These are phyloP conservation scores for Diaporthe helianthi DNA, from an alignment of 2,329 filamentous ascomycete genomes.

Conservation along the genomic window DNA sequence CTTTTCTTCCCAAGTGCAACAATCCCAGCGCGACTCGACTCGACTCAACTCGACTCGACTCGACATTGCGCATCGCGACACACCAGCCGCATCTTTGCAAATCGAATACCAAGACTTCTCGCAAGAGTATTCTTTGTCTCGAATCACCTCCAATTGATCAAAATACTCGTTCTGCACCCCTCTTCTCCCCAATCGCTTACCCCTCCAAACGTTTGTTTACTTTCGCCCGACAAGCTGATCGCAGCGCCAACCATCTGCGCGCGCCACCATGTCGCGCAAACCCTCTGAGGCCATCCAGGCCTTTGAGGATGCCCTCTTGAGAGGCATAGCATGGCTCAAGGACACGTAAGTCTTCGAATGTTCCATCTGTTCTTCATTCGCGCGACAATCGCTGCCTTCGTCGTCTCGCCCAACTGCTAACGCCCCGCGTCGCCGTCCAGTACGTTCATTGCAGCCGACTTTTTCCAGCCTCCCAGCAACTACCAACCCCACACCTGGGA, in stretches of 20 bases:
- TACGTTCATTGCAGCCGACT: slow-evolving; percentile 37
- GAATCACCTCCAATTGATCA: background rate
- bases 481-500: slow-evolving; percentile 42
- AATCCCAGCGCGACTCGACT: slow-evolving; percentile 18
- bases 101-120: background rate
- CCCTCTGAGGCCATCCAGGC: background rate
- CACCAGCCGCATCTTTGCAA: slow-evolving; percentile 5
- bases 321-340: slow-evolving; percentile 27
- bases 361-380: background rate
- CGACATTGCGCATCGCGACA: background rate
- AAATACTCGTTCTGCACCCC: background rate
- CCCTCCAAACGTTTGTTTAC: slow-evolving; percentile 28
- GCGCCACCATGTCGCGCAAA: slow-evolving; percentile 2
- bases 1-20: background rate
- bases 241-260: background rate
- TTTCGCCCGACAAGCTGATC: background rate
- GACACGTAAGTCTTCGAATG: slow-evolving; percentile 30
- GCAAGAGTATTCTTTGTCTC: background rate
- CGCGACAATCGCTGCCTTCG: background rate
- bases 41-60: background rate
- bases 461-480: slow-evolving; percentile 37
- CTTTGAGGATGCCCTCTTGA: background rate
- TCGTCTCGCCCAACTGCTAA: background rate
- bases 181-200: background rate
- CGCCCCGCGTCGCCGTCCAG: slow-evolving; percentile 25